phyloP scores from a whole-genome alignment of 805 yeast genomes.

The Candida schatavii region DNA sequence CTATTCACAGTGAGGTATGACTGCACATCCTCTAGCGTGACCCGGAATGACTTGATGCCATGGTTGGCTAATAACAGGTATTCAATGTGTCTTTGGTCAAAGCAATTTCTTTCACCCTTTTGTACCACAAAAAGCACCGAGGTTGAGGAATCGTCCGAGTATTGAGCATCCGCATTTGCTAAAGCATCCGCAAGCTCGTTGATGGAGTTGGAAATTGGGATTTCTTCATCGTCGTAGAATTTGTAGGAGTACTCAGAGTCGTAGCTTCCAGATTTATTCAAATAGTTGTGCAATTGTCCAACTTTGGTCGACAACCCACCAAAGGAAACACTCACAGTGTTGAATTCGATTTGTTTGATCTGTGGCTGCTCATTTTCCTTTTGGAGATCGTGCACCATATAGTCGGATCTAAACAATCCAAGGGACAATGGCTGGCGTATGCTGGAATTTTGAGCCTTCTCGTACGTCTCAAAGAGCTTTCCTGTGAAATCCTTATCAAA shows the following conservation, averaged over 20 bases:
- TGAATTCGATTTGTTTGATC: constrained; percentile 93
- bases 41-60: constrained; percentile 60
- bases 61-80: constrained; percentile 56
- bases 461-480: constrained; percentile 61
- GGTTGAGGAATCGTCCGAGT: constrained; percentile 47
- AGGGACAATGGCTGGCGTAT: constrained; percentile 62
- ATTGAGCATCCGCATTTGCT: constrained; percentile 60
- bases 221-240: constrained; percentile 44
- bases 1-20: constrained; percentile 39
- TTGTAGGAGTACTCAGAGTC: constrained; percentile 36
- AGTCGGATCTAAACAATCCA: constrained; percentile 89
- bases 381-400: constrained; percentile 53
- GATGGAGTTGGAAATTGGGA: constrained; percentile 71
- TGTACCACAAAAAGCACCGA: constrained; percentile 78
- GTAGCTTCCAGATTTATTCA: constrained; percentile 61
- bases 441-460: constrained; percentile 45
- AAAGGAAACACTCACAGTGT: constrained; percentile 93
- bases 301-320: constrained; percentile 86
- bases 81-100: constrained; percentile 88
- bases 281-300: constrained; percentile 67
- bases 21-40: constrained; percentile 61
- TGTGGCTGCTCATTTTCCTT: constrained; percentile 23
- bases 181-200: constrained; percentile 63
- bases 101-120: constrained; percentile 80
- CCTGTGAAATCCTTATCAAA: constrained; percentile 82